Evolutionary conservation across 1,284 basidiomycete genomes (phyloP).

Genomic region (Ceratobasidium theobromae): DNA sequence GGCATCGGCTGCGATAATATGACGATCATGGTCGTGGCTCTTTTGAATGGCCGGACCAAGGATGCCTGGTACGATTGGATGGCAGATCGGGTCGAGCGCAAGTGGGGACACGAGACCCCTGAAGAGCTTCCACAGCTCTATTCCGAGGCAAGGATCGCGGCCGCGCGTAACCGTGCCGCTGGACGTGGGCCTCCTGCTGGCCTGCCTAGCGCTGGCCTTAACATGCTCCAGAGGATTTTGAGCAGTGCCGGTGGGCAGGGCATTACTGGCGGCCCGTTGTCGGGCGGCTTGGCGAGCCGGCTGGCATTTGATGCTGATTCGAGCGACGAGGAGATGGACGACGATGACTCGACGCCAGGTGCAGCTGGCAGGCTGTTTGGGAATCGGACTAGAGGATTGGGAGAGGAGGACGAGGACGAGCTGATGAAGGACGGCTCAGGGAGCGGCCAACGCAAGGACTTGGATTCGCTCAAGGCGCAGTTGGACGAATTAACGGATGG

Average conservation of each 20-base stretch:
- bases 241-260: conserved; percentile 57
- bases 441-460: conserved; percentile 5
- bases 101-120: conserved; percentile 74
- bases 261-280: conserved; percentile 39
- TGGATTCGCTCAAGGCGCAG: conserved; percentile 56
- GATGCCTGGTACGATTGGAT: conserved; percentile 96
- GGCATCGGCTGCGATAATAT: conserved; percentile 99
- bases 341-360: conserved; percentile 23
- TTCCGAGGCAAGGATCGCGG: conserved; percentile 57
- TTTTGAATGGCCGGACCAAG: conserved; percentile 83
- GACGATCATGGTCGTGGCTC: conserved; percentile 90
- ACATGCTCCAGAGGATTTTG: conserved; percentile 53
- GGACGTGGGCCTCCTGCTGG: conserved; percentile 4
- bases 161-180: conserved; percentile 45
- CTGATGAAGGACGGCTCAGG: conserved; percentile 40
- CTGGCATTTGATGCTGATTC: conserved; percentile 33
- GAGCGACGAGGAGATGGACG: conserved; percentile 33
- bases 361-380: conserved; percentile 9
- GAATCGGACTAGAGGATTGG: conserved; percentile 13
- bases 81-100: conserved; percentile 75
- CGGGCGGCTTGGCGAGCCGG: conserved; percentile 39
- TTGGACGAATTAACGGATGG: conserved; percentile 62
- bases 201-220: conserved; percentile 36
- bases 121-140: conserved; percentile 66
- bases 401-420: conserved; percentile 29